Evolutionary conservation across 129 eudicot species (phyloP).

Genomic region (Kitagawia praeruptora): DNA sequence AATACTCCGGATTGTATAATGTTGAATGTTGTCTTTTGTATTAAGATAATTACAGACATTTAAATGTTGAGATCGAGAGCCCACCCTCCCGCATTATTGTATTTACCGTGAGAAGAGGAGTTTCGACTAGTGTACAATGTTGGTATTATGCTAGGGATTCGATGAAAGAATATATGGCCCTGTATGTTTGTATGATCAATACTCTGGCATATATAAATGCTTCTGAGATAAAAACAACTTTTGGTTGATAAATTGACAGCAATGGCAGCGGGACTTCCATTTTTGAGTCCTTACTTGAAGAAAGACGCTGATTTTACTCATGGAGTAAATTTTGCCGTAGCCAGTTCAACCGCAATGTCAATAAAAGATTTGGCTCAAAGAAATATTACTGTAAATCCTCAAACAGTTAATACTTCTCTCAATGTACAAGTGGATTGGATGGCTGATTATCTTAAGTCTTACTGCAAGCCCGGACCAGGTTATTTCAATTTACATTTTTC

Average conservation of each 20-base stretch:
- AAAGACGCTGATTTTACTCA: slow-evolving; percentile 15
- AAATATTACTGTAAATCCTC: not conserved
- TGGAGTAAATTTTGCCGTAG: slow-evolving; percentile 36
- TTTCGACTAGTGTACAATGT: not conserved
- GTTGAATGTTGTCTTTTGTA: not conserved
- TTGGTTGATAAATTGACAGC: not conserved
- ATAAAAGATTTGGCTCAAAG: slow-evolving; percentile 2
- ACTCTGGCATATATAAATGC: not conserved
- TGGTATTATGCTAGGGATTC: not conserved
- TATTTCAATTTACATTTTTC: not conserved
- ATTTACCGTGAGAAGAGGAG: not conserved
- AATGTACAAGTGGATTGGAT: slow-evolving; percentile 21
- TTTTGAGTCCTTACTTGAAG: slow-evolving; percentile 20
- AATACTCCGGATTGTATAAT: no score
- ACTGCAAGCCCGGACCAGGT: slow-evolving; percentile 9
- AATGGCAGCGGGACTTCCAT: slow-evolving; percentile 1
- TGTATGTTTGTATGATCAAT: not conserved
- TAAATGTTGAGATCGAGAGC: no score
- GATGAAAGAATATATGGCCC: no score
- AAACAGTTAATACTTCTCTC: slow-evolving; percentile 1
- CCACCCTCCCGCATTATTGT: not conserved
- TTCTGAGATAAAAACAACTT: not conserved
- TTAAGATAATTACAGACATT: not conserved
- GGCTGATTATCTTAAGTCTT: slow-evolving; percentile 10
- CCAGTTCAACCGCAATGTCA: slow-evolving; percentile 28